These are phyloP conservation scores for Calycina herbarum DNA, from an alignment of 2,329 filamentous ascomycete species.

Conservation along the genomic window DNA sequence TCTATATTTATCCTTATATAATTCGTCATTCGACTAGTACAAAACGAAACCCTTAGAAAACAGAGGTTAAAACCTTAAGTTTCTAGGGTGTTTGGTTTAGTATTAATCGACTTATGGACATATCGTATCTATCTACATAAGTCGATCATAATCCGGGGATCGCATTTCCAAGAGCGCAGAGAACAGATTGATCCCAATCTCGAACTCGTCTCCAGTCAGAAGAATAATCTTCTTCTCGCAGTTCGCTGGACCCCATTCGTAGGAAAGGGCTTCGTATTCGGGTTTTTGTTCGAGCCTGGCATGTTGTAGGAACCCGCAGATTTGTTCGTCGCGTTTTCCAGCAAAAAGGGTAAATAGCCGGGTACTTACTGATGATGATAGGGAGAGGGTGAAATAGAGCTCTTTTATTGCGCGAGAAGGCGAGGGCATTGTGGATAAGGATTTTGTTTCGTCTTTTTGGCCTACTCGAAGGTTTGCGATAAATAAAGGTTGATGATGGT, in stretches of 20 bases:
- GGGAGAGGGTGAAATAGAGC: not conserved
- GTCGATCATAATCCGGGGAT: not conserved
- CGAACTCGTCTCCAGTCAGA: not conserved
- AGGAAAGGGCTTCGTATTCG: not conserved
- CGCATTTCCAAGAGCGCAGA: not conserved
- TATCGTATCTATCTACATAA: not conserved
- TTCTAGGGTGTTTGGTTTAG: too few relatives aligned
- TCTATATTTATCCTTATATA: too few relatives aligned
- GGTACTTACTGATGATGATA: not conserved
- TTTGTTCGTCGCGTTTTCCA: not conserved
- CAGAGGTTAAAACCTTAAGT: too few relatives aligned
- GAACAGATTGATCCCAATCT: not conserved
- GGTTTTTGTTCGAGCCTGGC: not conserved
- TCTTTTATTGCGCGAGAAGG: not conserved
- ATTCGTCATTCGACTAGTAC: too few relatives aligned
- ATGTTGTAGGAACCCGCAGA: not conserved
- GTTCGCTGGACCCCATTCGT: not conserved
- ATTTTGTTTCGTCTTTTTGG: not conserved
- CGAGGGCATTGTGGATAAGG: not conserved
- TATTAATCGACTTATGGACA: not conserved
- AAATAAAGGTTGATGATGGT: too few relatives aligned
- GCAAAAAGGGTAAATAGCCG: not conserved
- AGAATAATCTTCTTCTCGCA: not conserved
- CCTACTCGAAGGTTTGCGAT: too few relatives aligned
- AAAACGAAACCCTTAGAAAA: too few relatives aligned